phyloP scores from a whole-genome alignment of 257 asterid genomes.

The Echium plantagineum region DNA sequence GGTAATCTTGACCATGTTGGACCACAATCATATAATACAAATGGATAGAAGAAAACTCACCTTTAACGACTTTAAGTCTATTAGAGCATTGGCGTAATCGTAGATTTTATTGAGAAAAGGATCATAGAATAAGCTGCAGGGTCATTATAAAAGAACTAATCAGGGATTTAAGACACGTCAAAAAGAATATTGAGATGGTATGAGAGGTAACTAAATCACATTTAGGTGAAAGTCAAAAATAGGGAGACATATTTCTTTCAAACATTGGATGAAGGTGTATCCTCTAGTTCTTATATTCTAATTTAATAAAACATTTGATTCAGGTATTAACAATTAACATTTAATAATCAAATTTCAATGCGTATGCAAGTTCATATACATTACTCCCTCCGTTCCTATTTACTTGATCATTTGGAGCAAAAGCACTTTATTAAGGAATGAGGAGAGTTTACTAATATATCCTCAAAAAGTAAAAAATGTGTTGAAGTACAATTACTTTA shows the following conservation, averaged over 20 bases:
- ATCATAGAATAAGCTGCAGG: slow-evolving; percentile 75
- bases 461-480: no score
- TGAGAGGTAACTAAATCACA: neutral
- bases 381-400: no score
- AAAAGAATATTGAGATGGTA: neutral
- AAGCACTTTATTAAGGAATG: no score
- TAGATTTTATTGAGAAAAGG: slow-evolving; percentile 52
- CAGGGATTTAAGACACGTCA: slow-evolving; percentile 15
- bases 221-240: neutral
- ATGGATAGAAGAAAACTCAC: slow-evolving; percentile 28
- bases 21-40: neutral
- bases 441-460: no score
- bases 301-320: no score
- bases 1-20: neutral
- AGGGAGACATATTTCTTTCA: neutral
- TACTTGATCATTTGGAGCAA: no score
- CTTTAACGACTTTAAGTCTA: slow-evolving; percentile 58
- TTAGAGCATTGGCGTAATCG: slow-evolving; percentile 62
- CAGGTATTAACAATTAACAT: neutral
- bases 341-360: neutral
- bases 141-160: slow-evolving; percentile 17
- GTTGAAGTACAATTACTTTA: no score
- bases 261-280: neutral
- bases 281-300: no score
- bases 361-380: neutral